Base-by-base conservation (phyloP, 1,284 basidiomycete species). In the Meripilus lineatus region DNA sequence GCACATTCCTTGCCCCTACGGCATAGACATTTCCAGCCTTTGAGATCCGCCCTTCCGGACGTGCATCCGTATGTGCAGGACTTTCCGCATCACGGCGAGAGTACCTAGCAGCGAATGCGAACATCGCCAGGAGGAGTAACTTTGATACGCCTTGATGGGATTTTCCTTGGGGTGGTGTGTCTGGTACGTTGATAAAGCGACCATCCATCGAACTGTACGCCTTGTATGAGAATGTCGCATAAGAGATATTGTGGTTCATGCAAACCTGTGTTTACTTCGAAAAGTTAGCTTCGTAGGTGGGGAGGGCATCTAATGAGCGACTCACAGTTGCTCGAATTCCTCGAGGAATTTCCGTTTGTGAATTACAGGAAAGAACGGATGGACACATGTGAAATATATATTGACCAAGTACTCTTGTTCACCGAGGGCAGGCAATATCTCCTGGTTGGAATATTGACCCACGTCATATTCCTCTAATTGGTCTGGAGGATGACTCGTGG, bases 321-420 rank as follows among this genome's bases (percentile, higher is more conserved):
- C 72, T 52, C 56, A 84, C 84, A 72, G 69, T 17, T 69, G 62
- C 38, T 72, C 64, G 54, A 79, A 91, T 52, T 86, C 79, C 11
- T 70, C 62, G 55, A 86, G 63, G 62, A 93, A 91, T 18, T 78
- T 73, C 17, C 67, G 66, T 58, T 84, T 87, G 64, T 89, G 80
- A 14, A 92, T 65, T 28, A 89, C 71, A 11, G 88, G 89, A 52
- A 86, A 81, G 38, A 82, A 70, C 26, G 89, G 87, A 54, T 93
- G 89, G 20, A 87, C 80, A 57, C 89, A 86, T 5, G 76, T 77
- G 64, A 91, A 92, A 61, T 89, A 93, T 5, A 90, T 66, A 23
- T 77, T 73, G 40, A 93, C 63, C 6, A 93, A 68, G 39, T 73
- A 74, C 42, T 83, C 75, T 62, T 90, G 88, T 38, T 75, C 42